These are phyloP conservation scores for Teunomyces pallodes DNA, from an alignment of 805 yeast genomes.

Conservation along the genomic window DNA sequence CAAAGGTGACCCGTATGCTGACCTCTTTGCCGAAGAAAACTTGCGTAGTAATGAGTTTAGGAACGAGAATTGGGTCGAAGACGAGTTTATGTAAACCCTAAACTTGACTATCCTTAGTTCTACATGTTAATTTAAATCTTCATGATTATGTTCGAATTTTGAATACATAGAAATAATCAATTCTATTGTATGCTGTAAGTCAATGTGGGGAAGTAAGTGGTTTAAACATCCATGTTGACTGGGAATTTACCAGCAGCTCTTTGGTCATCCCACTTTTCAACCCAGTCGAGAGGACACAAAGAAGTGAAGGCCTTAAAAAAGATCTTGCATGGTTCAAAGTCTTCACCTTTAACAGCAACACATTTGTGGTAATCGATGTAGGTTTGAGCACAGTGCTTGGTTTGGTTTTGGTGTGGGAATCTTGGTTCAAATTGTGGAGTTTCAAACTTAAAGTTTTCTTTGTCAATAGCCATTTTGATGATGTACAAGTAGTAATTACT, in stretches of 20 bases:
- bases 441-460: constrained; percentile 29
- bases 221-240: constrained; percentile 26
- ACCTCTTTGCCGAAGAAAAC: constrained; percentile 45
- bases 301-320: constrained; percentile 89
- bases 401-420: constrained; percentile 96
- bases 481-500: not conserved
- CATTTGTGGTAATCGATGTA: constrained; percentile 98
- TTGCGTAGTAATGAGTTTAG: constrained; percentile 46
- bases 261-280: constrained; percentile 85
- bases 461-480: constrained; percentile 23
- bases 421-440: constrained; percentile 75
- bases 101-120: not conserved
- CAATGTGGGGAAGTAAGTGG: not conserved
- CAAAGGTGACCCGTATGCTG: constrained; percentile 37
- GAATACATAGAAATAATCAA: not conserved
- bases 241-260: constrained; percentile 56
- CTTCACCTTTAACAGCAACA: constrained; percentile 95
- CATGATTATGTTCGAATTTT: not conserved
- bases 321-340: constrained; percentile 94
- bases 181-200: not conserved
- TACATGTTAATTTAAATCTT: not conserved
- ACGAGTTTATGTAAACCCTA: constrained; percentile 47
- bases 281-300: constrained; percentile 82
- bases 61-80: constrained; percentile 52
- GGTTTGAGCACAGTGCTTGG: constrained; percentile 97